A percentile compares a stretch with the other conserved stretches of the same genome.
Evolutionary conservation across 2,329 filamentous ascomycete species (phyloP).

Genomic region (Epichloe coenophiala): DNA sequence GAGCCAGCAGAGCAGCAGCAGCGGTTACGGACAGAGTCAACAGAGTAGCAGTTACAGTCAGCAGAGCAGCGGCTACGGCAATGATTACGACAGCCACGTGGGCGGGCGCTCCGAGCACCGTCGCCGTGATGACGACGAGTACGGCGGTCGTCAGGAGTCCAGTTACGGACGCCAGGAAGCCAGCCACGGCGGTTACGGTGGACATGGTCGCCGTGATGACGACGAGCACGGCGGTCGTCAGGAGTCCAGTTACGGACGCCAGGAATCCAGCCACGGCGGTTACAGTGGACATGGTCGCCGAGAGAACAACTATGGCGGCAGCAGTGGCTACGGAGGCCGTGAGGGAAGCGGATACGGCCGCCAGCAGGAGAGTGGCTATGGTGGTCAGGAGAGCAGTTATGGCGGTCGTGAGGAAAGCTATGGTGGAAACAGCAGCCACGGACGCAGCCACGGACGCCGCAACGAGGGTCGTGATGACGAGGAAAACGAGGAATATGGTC

Average conservation of each 20-base stretch:
- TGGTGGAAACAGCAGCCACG: slow-evolving; percentile 7
- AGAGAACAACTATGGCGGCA: slow-evolving; percentile 5
- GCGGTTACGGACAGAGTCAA: slow-evolving; percentile 43
- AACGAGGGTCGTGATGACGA: slow-evolving; percentile 1
- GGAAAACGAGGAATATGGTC: slow-evolving; percentile 3
- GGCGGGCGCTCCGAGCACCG: slow-evolving; percentile 6
- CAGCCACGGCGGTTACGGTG: slow-evolving; percentile 12
- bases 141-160: slow-evolving; percentile 11
- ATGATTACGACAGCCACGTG: slow-evolving; percentile 12
- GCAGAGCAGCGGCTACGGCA: slow-evolving; percentile 17
- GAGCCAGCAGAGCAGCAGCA: slow-evolving; percentile 43
- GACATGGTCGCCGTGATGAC: slow-evolving; percentile 7
- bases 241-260: slow-evolving; percentile 9
- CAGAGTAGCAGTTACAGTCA: slow-evolving; percentile 40
- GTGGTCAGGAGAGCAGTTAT: slow-evolving; percentile 4
- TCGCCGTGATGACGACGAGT: slow-evolving; percentile 5
- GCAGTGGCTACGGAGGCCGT: slow-evolving; percentile 6
- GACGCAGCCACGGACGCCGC: slow-evolving; percentile 3
- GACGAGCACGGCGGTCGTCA: slow-evolving; percentile 11
- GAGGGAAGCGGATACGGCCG: slow-evolving; percentile 6
- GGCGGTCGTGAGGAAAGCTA: slow-evolving; percentile 13
- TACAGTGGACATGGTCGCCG: slow-evolving; percentile 7
- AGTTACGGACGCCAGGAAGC: slow-evolving; percentile 8
- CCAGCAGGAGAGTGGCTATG: slow-evolving; percentile 9
- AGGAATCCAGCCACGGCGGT: slow-evolving; percentile 13